A percentile compares a stretch with the other conserved stretches of the same genome.
Conservation (phyloP, 768 basidiomycete species). For the Amyloporia xantha region DNA sequence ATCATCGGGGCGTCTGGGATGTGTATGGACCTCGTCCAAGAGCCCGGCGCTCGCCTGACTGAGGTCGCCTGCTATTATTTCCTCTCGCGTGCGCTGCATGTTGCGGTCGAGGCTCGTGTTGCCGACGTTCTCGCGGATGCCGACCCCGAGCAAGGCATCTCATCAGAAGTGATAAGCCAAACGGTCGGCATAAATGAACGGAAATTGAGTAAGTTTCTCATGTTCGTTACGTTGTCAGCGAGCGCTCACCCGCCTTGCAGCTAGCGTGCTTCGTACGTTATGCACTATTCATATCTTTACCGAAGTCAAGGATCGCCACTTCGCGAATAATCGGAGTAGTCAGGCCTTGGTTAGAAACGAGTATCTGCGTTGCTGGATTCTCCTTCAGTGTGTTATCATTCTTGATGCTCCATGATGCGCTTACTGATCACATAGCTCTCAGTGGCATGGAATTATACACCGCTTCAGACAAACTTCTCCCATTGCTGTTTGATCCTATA, state of each 20-base stretch:
- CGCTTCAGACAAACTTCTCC: constrained; percentile 6
- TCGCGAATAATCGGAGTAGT: constrained; percentile 4
- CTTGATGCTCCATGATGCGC: neutral
- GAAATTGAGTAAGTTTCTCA: constrained; percentile 3
- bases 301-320: constrained; percentile 4
- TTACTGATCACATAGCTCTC: neutral
- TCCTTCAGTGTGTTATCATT: neutral
- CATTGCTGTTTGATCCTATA: constrained; percentile 3
- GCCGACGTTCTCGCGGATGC: constrained; percentile 5
- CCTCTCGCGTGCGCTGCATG: constrained; percentile 5
- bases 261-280: neutral
- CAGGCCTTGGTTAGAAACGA: constrained; percentile 1
- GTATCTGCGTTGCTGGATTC: constrained; percentile 2
- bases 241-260: neutral
- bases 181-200: neutral
- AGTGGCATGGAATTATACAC: constrained; percentile 6
- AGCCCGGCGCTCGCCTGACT: constrained; percentile 6
- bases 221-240: neutral
- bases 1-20: constrained; percentile 4
- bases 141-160: neutral
- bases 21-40: constrained; percentile 3
- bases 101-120: constrained; percentile 2
- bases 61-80: constrained; percentile 1
- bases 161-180: neutral
- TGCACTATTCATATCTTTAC: constrained; percentile 5